Evolutionary conservation across 78 protist species (phyloP), one percentile per base, ranked within the genome.

Genomic region (Planoprotostelium fungivorum): DNA sequence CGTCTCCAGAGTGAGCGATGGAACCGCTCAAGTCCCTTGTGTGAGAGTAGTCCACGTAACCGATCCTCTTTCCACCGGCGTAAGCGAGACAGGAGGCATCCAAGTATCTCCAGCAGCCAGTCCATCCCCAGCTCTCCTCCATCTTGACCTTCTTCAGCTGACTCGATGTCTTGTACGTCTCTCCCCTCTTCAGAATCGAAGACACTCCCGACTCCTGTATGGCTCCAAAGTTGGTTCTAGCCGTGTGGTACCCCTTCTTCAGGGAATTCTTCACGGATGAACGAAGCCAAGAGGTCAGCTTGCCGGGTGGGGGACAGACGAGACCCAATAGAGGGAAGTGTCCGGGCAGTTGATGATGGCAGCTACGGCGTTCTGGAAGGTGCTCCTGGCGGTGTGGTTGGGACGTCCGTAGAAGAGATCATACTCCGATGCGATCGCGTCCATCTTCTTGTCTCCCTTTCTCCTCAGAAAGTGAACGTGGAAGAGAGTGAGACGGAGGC

Each of bases 401-500:
- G 87, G 87, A 5, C 36, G 5, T 5, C 87, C 87, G 37, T 85
- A 85, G 16, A 85, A 85, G 34, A 37, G 5, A 85, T 85, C 87
- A 16, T 85, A 85, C 35, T 35, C 29, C 29, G 87, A 5, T 5
- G 87, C 87, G 16, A 16, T 85, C 16, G 5, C 87, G n/a, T 85
- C 87, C n/a, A 37, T 5, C 35, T 5, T 85, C 16, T 16, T 16
- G 16, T 5, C 87, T 16, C 16, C 16, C 36, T 25, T 16, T 5
- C 5, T 16, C 29, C 87, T 5, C 29, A 94, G 38, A 34, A 94
- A 91, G 34, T 89, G 85, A 84, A 89, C 96, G 39, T 94, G 96
- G 88, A 94, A 94, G 86, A 92, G 35, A 34, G 89, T 29, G 1
- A 94, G 90, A 31, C 91, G 34, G n/a, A 85, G 90, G 29, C 93